Conservation (phyloP, 2,329 filamentous ascomycete species). For the Xylariales sp. region DNA sequence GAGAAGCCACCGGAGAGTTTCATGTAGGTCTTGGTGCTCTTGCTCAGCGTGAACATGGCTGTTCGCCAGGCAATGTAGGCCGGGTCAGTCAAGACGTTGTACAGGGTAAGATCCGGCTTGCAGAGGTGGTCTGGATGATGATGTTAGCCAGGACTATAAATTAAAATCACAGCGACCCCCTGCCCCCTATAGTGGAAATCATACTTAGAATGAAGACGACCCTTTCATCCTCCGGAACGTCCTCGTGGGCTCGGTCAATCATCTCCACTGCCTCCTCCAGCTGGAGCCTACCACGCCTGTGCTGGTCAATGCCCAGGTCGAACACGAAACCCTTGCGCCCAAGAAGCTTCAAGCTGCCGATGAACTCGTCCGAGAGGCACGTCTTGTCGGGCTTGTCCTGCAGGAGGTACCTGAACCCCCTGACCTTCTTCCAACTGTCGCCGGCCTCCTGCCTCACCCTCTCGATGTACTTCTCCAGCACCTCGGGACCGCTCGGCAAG, state of each 20-base stretch:
- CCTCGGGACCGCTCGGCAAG: constrained; percentile 57
- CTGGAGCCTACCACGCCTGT: constrained; percentile 70
- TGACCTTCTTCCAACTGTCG: constrained; percentile 61
- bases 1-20: constrained; percentile 87
- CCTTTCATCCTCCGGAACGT: constrained; percentile 53
- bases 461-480: constrained; percentile 61
- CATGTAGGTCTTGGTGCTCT: constrained; percentile 68
- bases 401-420: constrained; percentile 78
- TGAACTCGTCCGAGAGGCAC: constrained; percentile 59
- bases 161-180: too few relatives aligned
- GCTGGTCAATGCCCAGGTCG: constrained; percentile 79
- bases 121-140: constrained; percentile 74
- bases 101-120: constrained; percentile 73
- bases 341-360: constrained; percentile 62
- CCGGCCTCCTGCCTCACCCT: constrained; percentile 59
- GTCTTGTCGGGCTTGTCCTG: constrained; percentile 69
- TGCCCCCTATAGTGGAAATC: too few relatives aligned
- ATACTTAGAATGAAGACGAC: constrained; percentile 69
- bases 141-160: too few relatives aligned
- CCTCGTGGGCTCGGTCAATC: constrained; percentile 62
- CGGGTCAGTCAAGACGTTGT: constrained; percentile 49
- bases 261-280: constrained; percentile 67
- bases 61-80: constrained; percentile 66
- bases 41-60: constrained; percentile 63
- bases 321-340: constrained; percentile 64